A percentile compares a stretch with the other conserved stretches of the same genome.
phyloP scores from a whole-genome alignment of 129 eudicot species.

The Lactuca sativa region DNA sequence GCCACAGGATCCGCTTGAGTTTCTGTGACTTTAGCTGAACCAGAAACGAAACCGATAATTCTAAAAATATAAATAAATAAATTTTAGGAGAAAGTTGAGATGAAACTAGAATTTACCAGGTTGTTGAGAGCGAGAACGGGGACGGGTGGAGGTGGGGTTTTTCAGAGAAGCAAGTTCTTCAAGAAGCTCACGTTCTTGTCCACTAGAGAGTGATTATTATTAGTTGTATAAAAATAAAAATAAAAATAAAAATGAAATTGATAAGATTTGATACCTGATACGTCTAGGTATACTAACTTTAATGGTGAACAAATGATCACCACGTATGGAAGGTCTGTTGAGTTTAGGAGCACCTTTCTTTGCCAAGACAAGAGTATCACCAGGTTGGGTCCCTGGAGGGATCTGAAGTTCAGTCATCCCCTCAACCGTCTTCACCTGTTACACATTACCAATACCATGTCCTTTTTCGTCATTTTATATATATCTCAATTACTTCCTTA shows the following conservation, averaged over 20 bases:
- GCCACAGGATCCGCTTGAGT: constrained; percentile 38
- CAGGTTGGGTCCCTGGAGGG: constrained; percentile 98
- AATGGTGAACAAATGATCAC: constrained; percentile 85
- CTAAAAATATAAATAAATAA: background rate
- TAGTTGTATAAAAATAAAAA: too few species aligned
- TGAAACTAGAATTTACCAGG: constrained; percentile 40
- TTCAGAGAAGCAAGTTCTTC: constrained; percentile 82
- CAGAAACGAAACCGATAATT: background rate
- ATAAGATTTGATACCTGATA: constrained; percentile 53
- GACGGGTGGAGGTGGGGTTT: constrained; percentile 44
- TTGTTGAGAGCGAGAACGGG: constrained; percentile 61
- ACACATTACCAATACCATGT: constrained; percentile 3
- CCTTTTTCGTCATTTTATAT: background rate
- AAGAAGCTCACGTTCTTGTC: constrained; percentile 79
- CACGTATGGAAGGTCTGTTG: constrained; percentile 95
- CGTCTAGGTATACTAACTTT: constrained; percentile 92
- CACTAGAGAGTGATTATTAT: constrained; percentile 32
- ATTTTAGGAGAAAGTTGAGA: background rate
- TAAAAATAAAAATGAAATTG: too few species aligned
- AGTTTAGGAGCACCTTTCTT: constrained; percentile 92
- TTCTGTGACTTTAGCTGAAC: constrained; percentile 50
- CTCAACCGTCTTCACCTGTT: constrained; percentile 94
- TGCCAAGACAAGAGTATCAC: constrained; percentile 92
- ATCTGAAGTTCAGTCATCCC: constrained; percentile 79
- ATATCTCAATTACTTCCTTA: too few species aligned